Conservation (phyloP, 129 eudicot genomes). For the Flaveria brownii region DNA sequence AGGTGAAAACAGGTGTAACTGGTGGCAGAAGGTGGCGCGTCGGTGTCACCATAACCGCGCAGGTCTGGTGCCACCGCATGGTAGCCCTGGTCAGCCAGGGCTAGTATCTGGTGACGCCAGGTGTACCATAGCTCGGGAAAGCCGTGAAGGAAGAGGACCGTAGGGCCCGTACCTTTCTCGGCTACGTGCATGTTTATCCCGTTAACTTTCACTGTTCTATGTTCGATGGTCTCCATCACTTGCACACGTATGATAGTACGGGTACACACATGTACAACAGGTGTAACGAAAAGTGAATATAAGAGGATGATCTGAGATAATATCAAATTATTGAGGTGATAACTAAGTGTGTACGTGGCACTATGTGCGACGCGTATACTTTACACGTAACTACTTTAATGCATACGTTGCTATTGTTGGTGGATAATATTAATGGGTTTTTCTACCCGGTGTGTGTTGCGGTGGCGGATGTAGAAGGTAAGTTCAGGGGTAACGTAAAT, state of each 20-base stretch:
- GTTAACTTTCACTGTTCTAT: constrained; percentile 40
- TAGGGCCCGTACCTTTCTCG: constrained; percentile 61
- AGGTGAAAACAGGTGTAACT: constrained; percentile 41
- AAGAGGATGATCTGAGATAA: not conserved
- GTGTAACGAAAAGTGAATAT: not conserved
- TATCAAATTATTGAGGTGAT: not conserved
- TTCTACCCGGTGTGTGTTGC: too few relatives aligned
- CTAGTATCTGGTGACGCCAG: constrained; percentile 76
- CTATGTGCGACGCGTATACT: not conserved
- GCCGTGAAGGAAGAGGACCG: constrained; percentile 67
- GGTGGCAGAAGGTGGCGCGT: constrained; percentile 50
- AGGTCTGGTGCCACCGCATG: constrained; percentile 82
- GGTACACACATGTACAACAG: not conserved
- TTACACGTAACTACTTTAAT: not conserved
- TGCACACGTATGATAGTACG: not conserved
- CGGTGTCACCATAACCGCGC: constrained; percentile 76
- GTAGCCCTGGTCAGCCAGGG: constrained; percentile 65
- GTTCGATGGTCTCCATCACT: constrained; percentile 55
- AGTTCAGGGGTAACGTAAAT: too few relatives aligned
- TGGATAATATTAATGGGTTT: too few relatives aligned
- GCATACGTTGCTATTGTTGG: not conserved
- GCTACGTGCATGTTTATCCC: constrained; percentile 77
- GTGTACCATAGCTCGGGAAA: constrained; percentile 90
- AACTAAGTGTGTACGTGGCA: not conserved
- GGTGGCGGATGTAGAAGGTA: too few relatives aligned